Evolutionary conservation across 2,329 filamentous ascomycete species (phyloP), one percentile per base, ranked within the genome.

Genomic region (Colletotrichum higginsianum): DNA sequence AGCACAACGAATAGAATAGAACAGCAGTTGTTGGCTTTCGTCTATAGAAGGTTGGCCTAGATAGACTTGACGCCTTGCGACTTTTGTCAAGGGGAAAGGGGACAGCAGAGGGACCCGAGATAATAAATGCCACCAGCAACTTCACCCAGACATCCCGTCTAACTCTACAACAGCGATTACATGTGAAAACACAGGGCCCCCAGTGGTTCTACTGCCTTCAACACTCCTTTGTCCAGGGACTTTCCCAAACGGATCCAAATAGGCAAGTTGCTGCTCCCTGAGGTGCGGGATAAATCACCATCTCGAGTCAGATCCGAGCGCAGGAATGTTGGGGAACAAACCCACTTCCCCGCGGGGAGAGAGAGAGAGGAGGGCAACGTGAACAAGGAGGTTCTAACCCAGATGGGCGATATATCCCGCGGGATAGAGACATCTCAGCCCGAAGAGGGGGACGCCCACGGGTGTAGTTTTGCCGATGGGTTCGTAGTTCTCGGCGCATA

Each of bases 331-430:
- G 67, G 67, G 53, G 67, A 64, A 55, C n/a, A 42, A 53, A 7
- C 42, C 67, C 67, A 70, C 67, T 70, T 70, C 67, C 67, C 67
- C 67, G 67, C 67, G 67, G 67, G 61, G 67, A 53, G 23, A 49
- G 15, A 46, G 13, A 53, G 58, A 44, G 26, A 30, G n/a, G 50
- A 50, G 30, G 40, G 38, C 40, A 30, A 53, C 18, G 30, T 30
- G 30, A 30, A 13, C 15, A 40, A 15, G 8, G 1, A 11, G 8
- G 42, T 66, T 40, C 53, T 60, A 52, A 53, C 67, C 21, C 30
- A 61, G 30, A 70, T 60, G 55, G 67, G 67, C 61, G 47, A 70
- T 4, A 30, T 66, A 70, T 40, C 61, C 67, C 67, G 61, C 61
- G 67, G 67, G 55, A 70, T 66, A 21, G 46, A 69, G 44, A 40